phyloP scores from a whole-genome alignment of 202 grass and related monocot genomes.

The Bolboschoenoplectus hybrid region DNA sequence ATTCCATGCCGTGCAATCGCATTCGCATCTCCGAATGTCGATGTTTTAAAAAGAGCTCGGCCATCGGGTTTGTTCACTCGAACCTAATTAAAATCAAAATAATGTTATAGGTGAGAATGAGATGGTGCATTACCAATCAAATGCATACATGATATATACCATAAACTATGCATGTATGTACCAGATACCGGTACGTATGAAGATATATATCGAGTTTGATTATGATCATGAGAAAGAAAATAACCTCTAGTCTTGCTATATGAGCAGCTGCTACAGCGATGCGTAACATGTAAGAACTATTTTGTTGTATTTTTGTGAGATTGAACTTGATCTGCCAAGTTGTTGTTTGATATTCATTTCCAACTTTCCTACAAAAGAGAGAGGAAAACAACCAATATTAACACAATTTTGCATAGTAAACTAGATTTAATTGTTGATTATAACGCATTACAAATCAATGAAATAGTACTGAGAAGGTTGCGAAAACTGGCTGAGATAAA shows the following conservation, averaged over 20 bases:
- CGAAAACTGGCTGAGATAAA: no score
- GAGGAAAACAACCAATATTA: neutral
- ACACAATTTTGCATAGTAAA: neutral
- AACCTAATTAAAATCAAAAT: conserved; percentile 39
- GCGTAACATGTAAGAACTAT: conserved; percentile 47
- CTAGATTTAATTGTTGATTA: neutral
- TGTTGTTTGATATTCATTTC: conserved; percentile 17
- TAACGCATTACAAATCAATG: neutral
- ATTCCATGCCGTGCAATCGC: conserved; percentile 64
- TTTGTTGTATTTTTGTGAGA: neutral
- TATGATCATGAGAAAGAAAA: neutral
- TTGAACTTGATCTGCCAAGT: conserved; percentile 57
- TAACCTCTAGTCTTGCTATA: conserved; percentile 44
- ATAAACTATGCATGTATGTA: no score
- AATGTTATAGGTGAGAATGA: neutral
- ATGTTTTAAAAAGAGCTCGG: conserved; percentile 37
- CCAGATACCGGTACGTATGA: neutral
- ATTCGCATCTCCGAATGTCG: conserved; percentile 50
- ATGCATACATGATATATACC: no score
- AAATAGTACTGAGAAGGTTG: neutral
- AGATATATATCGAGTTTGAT: neutral
- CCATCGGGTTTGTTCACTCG: conserved; percentile 42
- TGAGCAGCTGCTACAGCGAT: conserved; percentile 53
- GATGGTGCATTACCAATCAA: no score
- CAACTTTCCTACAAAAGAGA: conserved; percentile 43